Evolutionary conservation across 106 monocot genomes (phyloP).

Genomic region (Dioscorea alata): DNA sequence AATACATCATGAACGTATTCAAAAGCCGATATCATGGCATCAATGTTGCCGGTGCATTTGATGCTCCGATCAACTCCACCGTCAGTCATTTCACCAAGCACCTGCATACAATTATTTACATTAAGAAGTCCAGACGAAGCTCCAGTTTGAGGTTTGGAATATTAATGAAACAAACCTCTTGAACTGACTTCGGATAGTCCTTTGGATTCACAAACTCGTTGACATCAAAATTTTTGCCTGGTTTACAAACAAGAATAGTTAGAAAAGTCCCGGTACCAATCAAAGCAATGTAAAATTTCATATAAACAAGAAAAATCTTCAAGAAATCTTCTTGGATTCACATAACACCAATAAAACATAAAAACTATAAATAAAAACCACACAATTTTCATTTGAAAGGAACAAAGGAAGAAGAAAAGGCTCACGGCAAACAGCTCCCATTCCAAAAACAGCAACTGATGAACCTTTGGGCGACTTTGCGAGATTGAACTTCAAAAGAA

Average conservation of each 20-base stretch:
- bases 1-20: slow-evolving; percentile 27
- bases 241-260: background rate
- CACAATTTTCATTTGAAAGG: no score
- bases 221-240: slow-evolving; percentile 30
- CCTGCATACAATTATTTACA: background rate
- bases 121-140: no score
- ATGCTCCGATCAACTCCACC: slow-evolving; percentile 17
- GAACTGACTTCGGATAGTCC: slow-evolving; percentile 26
- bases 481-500: slow-evolving; percentile 18
- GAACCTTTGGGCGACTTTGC: slow-evolving; percentile 27
- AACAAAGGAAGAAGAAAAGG: background rate
- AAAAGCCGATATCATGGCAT: slow-evolving; percentile 21
- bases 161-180: slow-evolving; percentile 13
- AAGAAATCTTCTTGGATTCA: slow-evolving; percentile 19
- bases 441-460: slow-evolving; percentile 27
- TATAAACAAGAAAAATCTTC: slow-evolving; percentile 3
- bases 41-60: slow-evolving; percentile 20
- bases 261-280: background rate
- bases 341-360: slow-evolving; percentile 12
- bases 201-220: slow-evolving; percentile 30
- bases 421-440: slow-evolving; percentile 38
- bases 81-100: slow-evolving; percentile 23
- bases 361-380: no score
- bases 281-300: background rate
- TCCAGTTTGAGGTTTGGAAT: no score